Evolutionary conservation across 805 yeast species (phyloP).

Genomic region (Blastobotrys muscicola): DNA sequence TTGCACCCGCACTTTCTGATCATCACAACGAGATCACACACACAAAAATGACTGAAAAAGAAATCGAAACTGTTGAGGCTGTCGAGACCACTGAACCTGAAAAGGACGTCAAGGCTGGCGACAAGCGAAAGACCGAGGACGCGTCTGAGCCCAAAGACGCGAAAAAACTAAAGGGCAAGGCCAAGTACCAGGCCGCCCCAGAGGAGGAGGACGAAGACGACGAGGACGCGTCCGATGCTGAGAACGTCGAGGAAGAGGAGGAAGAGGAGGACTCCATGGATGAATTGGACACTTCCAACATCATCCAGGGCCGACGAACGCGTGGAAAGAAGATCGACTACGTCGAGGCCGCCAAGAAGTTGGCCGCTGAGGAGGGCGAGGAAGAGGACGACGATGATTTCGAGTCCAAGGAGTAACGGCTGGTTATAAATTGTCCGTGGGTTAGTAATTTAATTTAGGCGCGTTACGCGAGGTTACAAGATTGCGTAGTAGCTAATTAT

Average conservation of each 20-base stretch:
- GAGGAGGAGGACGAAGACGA: slow-evolving; percentile 36
- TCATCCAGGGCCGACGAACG: slow-evolving; percentile 85
- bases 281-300: slow-evolving; percentile 75
- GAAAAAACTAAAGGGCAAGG: slow-evolving; percentile 3
- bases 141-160: slow-evolving; percentile 6
- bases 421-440: neutral
- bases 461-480: neutral
- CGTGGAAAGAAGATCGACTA: slow-evolving; percentile 85
- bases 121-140: slow-evolving; percentile 3
- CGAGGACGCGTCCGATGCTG: slow-evolving; percentile 29
- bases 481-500: too few relatives aligned
- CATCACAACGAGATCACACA: neutral
- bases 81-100: slow-evolving; percentile 8
- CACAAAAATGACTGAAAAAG: slow-evolving; percentile 2
- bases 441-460: neutral
- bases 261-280: slow-evolving; percentile 71
- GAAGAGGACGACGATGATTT: slow-evolving; percentile 40
- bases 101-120: slow-evolving; percentile 5
- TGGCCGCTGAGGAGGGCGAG: slow-evolving; percentile 34
- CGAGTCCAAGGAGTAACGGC: slow-evolving; percentile 38
- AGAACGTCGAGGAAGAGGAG: slow-evolving; percentile 42
- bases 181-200: slow-evolving; percentile 30
- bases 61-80: slow-evolving; percentile 4
- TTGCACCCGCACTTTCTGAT: neutral
- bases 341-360: slow-evolving; percentile 65